These are phyloP conservation scores for Neurospora sp. DNA, from an alignment of 495 filamentous ascomycete genomes.

Conservation along the genomic window DNA sequence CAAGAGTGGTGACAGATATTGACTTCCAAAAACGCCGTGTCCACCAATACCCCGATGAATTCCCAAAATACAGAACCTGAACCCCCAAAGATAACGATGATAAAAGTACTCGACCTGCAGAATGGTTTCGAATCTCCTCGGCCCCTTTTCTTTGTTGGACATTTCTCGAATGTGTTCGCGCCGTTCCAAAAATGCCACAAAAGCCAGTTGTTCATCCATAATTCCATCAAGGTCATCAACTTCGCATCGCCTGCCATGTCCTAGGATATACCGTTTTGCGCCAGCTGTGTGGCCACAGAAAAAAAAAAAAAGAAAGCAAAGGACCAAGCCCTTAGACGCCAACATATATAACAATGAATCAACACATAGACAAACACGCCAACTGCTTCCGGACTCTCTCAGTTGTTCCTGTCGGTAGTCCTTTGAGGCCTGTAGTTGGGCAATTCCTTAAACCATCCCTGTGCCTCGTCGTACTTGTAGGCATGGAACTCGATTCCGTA, in stretches of 20 bases:
- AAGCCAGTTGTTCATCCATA: neutral
- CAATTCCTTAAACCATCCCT: constrained; percentile 71
- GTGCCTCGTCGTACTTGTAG: constrained; percentile 70
- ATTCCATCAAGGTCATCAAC: neutral
- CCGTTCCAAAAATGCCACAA: neutral
- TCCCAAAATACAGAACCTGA: neutral
- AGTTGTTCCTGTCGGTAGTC: constrained; percentile 35
- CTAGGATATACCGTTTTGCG: neutral
- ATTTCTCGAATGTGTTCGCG: neutral
- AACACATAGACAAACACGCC: neutral
- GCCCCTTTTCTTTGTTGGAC: neutral
- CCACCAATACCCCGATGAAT: neutral
- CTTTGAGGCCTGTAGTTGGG: constrained; percentile 63
- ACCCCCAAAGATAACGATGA: neutral
- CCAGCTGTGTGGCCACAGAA: neutral
- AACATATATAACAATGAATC: neutral
- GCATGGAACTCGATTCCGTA: constrained; percentile 96
- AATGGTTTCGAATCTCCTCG: neutral
- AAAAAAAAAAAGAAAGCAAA: neutral
- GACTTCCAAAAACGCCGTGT: neutral
- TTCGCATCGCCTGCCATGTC: neutral
- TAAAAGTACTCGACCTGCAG: neutral
- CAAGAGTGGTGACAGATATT: neutral
- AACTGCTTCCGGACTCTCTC: neutral
- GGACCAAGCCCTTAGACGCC: neutral